Conservation (phyloP, 1,284 basidiomycete species). For the Irpex sp. region DNA sequence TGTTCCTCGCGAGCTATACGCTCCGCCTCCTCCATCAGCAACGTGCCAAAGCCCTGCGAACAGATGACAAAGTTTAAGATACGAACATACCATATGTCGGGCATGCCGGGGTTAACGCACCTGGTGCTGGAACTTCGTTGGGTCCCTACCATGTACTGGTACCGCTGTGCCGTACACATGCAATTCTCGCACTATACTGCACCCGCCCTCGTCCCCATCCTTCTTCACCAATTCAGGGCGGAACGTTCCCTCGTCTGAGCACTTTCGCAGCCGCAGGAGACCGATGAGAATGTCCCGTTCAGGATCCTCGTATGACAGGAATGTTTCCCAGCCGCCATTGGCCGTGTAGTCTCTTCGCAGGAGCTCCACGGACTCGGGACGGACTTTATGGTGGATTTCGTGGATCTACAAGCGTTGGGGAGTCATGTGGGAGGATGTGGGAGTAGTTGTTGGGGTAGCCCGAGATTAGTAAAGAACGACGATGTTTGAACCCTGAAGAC, state of each 20-base stretch:
- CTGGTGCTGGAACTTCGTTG: conserved; percentile 98
- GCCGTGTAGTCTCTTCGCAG: conserved; percentile 95
- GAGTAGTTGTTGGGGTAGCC: conserved; percentile 4
- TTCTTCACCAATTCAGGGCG: conserved; percentile 83
- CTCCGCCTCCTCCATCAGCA: conserved; percentile 99
- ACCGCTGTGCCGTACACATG: conserved; percentile 99
- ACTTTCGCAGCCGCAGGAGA: conserved; percentile 89
- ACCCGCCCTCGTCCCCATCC: conserved; percentile 70
- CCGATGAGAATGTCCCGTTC: conserved; percentile 96
- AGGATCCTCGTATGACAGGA: conserved; percentile 98
- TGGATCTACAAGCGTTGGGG: conserved; percentile 62
- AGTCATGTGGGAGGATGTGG: conserved; percentile 7
- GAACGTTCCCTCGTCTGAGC: conserved; percentile 95
- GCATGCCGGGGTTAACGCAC: conserved; percentile 29
- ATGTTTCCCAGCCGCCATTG: conserved; percentile 99
- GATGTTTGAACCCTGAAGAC: neutral
- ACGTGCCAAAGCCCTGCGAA: conserved; percentile 86
- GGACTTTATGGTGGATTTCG: conserved; percentile 97
- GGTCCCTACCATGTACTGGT: conserved; percentile 95
- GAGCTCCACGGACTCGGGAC: conserved; percentile 96
- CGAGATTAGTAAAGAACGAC: conserved; percentile 7
- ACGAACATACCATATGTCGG: neutral
- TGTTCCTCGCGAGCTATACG: conserved; percentile 98
- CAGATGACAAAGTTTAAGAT: conserved; percentile 6
- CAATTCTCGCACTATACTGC: conserved; percentile 94